A percentile compares a stretch with the other conserved stretches of the same genome.
phyloP scores from a whole-genome alignment of 768 basidiomycete genomes.

The Termitomyces sp. region DNA sequence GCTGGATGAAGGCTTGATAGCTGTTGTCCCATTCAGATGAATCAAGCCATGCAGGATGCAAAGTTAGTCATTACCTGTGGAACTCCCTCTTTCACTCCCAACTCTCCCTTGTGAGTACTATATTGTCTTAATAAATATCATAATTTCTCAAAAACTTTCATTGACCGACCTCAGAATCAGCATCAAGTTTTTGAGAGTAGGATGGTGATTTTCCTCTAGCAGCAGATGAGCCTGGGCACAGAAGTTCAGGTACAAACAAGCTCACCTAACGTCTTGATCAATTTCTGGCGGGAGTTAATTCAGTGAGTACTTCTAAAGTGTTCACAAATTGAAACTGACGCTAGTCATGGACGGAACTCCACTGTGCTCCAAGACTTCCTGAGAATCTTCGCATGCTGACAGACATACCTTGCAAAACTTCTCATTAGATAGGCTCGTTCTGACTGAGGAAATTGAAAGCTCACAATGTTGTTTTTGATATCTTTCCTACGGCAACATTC shows the following conservation, averaged over 20 bases:
- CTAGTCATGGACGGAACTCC: neutral
- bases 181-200: constrained; percentile 4
- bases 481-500: constrained; percentile 1
- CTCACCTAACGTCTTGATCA: neutral
- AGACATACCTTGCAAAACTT: neutral
- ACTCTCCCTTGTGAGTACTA: neutral
- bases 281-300: neutral
- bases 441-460: neutral
- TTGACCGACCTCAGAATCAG: neutral
- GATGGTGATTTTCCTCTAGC: neutral
- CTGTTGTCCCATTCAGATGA: neutral
- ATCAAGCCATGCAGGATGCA: neutral
- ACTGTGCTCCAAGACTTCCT: neutral
- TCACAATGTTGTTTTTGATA: constrained; percentile 1
- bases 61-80: neutral
- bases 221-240: neutral
- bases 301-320: neutral
- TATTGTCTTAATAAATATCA: neutral
- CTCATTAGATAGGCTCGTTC: neutral
- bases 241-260: neutral
- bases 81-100: no score
- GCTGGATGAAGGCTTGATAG: constrained; percentile 2
- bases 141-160: no score
- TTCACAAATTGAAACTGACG: neutral
- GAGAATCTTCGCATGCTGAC: constrained; percentile 4